Conservation (phyloP, 306 rosid genomes). For the Medicago truncatula region DNA sequence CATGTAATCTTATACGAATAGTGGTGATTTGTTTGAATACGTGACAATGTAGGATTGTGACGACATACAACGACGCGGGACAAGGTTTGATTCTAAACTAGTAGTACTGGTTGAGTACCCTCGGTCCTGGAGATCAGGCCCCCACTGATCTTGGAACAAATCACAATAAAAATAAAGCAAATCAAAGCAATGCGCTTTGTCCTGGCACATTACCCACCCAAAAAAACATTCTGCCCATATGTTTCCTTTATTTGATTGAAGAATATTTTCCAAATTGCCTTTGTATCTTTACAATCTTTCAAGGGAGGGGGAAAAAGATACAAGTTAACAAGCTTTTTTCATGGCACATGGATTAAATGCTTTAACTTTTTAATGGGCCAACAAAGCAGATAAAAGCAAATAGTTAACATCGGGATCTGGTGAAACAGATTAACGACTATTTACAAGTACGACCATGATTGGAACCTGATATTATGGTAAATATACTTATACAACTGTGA, state of each 20-base stretch:
- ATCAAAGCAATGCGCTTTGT: conserved; percentile 47
- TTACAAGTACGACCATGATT: conserved; percentile 50
- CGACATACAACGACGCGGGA: neutral
- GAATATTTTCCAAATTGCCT: conserved; percentile 58
- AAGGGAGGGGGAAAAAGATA: conserved; percentile 39
- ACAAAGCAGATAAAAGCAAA: conserved; percentile 52
- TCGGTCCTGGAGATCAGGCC: conserved; percentile 34
- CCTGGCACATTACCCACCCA: conserved; percentile 51
- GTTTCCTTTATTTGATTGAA: conserved; percentile 55
- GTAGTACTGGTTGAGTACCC: conserved; percentile 25
- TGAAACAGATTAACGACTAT: conserved; percentile 41
- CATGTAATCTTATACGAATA: no score
- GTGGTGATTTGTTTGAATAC: neutral
- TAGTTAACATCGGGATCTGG: conserved; percentile 63
- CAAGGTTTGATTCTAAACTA: conserved; percentile 16
- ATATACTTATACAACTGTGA: neutral
- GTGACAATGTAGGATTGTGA: neutral
- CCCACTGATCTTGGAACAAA: conserved; percentile 51
- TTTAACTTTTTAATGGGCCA: conserved; percentile 56
- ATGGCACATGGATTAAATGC: conserved; percentile 63
- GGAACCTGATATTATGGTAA: conserved; percentile 37
- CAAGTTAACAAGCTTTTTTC: conserved; percentile 56
- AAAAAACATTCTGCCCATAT: conserved; percentile 56
- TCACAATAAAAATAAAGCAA: conserved; percentile 51
- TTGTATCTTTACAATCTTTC: conserved; percentile 51